Evolutionary conservation across 495 filamentous ascomycete species (phyloP).

Genomic region (Penicillium antarcticum): DNA sequence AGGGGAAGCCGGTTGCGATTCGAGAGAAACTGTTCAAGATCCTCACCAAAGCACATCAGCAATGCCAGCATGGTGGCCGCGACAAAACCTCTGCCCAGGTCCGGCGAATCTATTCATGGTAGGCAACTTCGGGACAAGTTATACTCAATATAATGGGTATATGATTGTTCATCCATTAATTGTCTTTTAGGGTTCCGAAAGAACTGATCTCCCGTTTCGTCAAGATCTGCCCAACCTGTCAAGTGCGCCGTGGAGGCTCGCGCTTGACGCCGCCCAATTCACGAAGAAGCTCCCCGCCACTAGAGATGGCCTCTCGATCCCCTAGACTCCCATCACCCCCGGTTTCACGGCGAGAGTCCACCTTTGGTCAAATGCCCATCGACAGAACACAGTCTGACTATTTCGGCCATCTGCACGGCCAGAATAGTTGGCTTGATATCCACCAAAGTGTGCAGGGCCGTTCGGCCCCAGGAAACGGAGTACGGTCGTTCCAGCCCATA

Average conservation of each 20-base stretch:
- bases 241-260: slow-evolving; percentile 44
- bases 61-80: slow-evolving; percentile 57
- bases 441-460: slow-evolving; percentile 25
- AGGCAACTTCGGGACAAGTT: slow-evolving; percentile 9
- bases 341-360: slow-evolving; percentile 35
- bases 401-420: slow-evolving; percentile 25
- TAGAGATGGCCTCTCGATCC: slow-evolving; percentile 35
- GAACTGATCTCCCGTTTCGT: slow-evolving; percentile 58
- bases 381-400: slow-evolving; percentile 35
- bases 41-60: slow-evolving; percentile 53
- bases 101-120: slow-evolving; percentile 57
- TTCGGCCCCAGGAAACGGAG: slow-evolving; percentile 13
- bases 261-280: slow-evolving; percentile 46
- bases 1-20: slow-evolving; percentile 59
- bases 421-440: slow-evolving; percentile 26
- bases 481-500: slow-evolving; percentile 26
- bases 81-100: slow-evolving; percentile 60
- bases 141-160: neutral
- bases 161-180: neutral
- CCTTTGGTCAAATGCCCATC: slow-evolving; percentile 20
- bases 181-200: slow-evolving; percentile 49
- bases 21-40: slow-evolving; percentile 57
- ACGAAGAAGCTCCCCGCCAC: slow-evolving; percentile 38
- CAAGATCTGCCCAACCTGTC: slow-evolving; percentile 53
- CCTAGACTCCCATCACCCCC: slow-evolving; percentile 42